Evolutionary conservation across 2,329 filamentous ascomycete species (phyloP).

Genomic region (Metarhizium rileyi): DNA sequence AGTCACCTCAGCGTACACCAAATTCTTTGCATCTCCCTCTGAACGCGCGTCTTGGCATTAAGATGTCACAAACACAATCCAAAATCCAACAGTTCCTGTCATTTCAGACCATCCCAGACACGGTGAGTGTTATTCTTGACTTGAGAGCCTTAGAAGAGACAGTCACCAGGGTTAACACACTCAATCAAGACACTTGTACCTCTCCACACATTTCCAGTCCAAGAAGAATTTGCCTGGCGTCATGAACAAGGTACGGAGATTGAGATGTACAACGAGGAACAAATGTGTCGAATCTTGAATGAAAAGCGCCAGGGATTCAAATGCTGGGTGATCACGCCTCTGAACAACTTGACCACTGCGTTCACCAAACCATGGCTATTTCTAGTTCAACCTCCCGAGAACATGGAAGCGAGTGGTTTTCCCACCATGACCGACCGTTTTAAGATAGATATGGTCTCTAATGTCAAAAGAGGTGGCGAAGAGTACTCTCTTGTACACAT

Average conservation of each 20-base stretch:
- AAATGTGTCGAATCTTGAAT: slow-evolving; percentile 17
- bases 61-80: not conserved
- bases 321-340: slow-evolving; percentile 21
- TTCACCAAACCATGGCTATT: slow-evolving; percentile 24
- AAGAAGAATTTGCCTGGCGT: slow-evolving; percentile 16
- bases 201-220: slow-evolving; percentile 12
- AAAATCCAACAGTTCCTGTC: not conserved
- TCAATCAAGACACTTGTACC: slow-evolving; percentile 6
- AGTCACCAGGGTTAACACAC: not conserved
- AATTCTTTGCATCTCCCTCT: not conserved
- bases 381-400: slow-evolving; percentile 16
- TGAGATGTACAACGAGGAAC: slow-evolving; percentile 23
- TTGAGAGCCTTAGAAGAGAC: not conserved
- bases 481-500: slow-evolving; percentile 18
- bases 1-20: no score
- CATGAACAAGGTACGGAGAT: slow-evolving; percentile 24
- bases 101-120: not conserved
- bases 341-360: slow-evolving; percentile 17
- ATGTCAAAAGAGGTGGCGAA: slow-evolving; percentile 12
- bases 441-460: slow-evolving; percentile 16
- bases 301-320: slow-evolving; percentile 11
- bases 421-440: slow-evolving; percentile 20
- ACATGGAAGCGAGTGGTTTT: slow-evolving; percentile 13
- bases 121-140: not conserved
- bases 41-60: not conserved